A percentile compares a stretch with the other conserved stretches of the same genome.
phyloP scores from a whole-genome alignment of 345 rosid genomes.

The Salix udensis region DNA sequence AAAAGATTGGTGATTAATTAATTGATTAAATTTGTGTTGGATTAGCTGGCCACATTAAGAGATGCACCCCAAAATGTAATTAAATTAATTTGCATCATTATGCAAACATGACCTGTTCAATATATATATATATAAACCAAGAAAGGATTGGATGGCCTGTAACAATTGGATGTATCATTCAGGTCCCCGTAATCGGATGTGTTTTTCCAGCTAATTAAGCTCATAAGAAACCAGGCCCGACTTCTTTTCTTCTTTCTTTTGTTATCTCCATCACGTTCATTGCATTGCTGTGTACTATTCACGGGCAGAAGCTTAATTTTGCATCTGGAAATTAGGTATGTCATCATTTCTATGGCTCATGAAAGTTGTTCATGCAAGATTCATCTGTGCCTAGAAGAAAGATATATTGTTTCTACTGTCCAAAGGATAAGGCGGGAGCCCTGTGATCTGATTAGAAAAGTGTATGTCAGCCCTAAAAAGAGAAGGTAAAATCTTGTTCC shows the following conservation, averaged over 20 bases:
- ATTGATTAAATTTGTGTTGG: background rate
- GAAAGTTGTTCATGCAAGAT: background rate
- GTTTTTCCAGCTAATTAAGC: constrained; percentile 13
- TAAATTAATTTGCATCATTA: background rate
- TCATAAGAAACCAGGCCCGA: background rate
- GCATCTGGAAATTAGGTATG: background rate
- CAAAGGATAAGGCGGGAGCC: constrained; percentile 11
- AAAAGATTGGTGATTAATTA: background rate
- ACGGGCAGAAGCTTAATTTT: background rate
- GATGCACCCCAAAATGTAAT: background rate
- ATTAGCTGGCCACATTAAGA: constrained; percentile 30
- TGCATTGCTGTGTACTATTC: no score
- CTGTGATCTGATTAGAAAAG: constrained; percentile 9
- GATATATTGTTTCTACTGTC: constrained; percentile 7
- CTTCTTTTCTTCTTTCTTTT: background rate
- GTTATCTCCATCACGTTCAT: background rate
- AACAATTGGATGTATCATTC: constrained; percentile 17
- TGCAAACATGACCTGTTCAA: constrained; percentile 13
- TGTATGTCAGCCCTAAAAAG: constrained; percentile 22
- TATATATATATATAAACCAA: constrained; percentile 15
- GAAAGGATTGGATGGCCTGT: background rate
- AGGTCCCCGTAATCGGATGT: constrained; percentile 10
- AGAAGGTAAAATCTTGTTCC: constrained; percentile 19
- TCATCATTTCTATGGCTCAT: background rate
- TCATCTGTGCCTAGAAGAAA: background rate